A percentile compares a stretch with the other conserved stretches of the same genome.
phyloP scores from a whole-genome alignment of 768 basidiomycete species.

The Pleurotus tuber-regium region DNA sequence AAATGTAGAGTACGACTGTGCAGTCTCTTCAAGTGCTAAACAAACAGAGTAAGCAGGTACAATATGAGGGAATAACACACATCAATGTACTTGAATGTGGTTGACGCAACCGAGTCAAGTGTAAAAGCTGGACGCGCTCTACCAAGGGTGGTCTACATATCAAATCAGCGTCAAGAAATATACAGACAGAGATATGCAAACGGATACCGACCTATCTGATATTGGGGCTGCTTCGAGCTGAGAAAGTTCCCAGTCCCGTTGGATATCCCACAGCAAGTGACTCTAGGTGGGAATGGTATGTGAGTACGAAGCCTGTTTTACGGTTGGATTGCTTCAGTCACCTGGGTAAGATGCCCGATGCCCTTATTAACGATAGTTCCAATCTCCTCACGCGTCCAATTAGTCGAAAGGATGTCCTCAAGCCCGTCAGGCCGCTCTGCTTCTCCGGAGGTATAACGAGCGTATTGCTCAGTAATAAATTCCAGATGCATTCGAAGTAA shows the following conservation, averaged over 20 bases:
- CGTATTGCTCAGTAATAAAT: constrained; percentile 48
- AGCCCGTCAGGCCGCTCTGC: constrained; percentile 45
- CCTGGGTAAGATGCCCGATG: constrained; percentile 62
- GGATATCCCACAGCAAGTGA: constrained; percentile 65
- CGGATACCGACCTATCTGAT: constrained; percentile 40
- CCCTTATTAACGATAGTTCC: constrained; percentile 54
- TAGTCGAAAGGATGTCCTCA: constrained; percentile 56
- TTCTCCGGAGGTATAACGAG: constrained; percentile 37
- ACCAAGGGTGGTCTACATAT: constrained; percentile 40
- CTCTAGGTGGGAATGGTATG: constrained; percentile 43
- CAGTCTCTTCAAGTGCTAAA: constrained; percentile 80
- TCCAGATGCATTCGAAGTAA: constrained; percentile 67
- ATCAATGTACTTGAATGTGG: constrained; percentile 66
- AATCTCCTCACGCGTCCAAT: constrained; percentile 61
- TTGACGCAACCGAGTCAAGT: constrained; percentile 67
- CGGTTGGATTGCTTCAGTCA: constrained; percentile 21
- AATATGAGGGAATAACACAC: background rate
- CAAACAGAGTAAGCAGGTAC: constrained; percentile 2
- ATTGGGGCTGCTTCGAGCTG: constrained; percentile 47
- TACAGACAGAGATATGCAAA: background rate
- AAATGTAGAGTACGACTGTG: constrained; percentile 85
- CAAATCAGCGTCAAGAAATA: constrained; percentile 10
- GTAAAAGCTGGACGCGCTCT: constrained; percentile 51
- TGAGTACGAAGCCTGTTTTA: background rate
- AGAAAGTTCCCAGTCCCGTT: constrained; percentile 74